Evolutionary conservation across 129 eudicot species (phyloP).

Genomic region (Helichrysum umbraculigerum): DNA sequence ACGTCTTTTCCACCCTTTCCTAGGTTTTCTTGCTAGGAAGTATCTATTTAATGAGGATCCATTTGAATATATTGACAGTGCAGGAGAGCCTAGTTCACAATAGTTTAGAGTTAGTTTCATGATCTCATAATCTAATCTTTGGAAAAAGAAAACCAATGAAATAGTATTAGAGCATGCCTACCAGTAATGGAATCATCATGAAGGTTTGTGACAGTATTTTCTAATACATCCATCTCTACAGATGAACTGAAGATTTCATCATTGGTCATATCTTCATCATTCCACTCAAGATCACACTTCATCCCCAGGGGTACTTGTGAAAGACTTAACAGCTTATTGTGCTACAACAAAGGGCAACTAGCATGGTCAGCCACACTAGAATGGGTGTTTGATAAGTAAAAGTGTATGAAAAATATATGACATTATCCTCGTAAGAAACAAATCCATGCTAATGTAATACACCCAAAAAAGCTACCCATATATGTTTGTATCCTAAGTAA

Average conservation of each 20-base stretch:
- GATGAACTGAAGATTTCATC: slow-evolving; percentile 51
- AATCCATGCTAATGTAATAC: slow-evolving; percentile 3
- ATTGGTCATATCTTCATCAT: slow-evolving; percentile 46
- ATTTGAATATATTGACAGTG: slow-evolving; percentile 31
- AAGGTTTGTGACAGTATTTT: slow-evolving; percentile 50
- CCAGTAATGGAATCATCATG: slow-evolving; percentile 39
- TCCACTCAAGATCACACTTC: slow-evolving; percentile 86
- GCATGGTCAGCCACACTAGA: slow-evolving; percentile 21
- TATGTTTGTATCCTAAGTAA: neutral
- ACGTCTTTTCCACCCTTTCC: slow-evolving; percentile 65
- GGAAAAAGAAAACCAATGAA: neutral
- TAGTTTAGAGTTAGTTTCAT: slow-evolving; percentile 14
- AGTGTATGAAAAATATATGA: too few species aligned
- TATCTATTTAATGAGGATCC: slow-evolving; percentile 53
- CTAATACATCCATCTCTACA: slow-evolving; percentile 92
- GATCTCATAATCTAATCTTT: neutral
- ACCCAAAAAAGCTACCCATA: neutral
- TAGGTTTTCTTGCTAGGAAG: slow-evolving; percentile 47
- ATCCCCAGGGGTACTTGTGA: slow-evolving; percentile 75
- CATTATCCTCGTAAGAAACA: too few species aligned
- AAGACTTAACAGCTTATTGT: slow-evolving; percentile 58
- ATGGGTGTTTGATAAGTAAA: neutral
- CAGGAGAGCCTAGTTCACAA: slow-evolving; percentile 49
- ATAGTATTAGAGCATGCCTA: slow-evolving; percentile 4
- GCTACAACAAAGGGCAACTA: slow-evolving; percentile 34